Base-by-base conservation (phyloP, 306 rosid species). In the Cicer bijugum region DNA sequence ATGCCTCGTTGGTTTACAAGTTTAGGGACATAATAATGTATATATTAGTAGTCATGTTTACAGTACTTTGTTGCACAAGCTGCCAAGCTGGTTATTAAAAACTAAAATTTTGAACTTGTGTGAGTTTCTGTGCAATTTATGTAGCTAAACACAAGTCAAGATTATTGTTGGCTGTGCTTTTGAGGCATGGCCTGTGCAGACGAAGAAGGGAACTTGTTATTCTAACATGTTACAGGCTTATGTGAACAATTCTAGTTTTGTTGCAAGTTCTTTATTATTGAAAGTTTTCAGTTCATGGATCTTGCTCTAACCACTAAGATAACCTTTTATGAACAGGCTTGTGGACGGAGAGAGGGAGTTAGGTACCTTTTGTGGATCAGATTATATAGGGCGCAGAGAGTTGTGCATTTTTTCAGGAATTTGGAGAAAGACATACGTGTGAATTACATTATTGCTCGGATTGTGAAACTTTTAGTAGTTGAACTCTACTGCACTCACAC, bases 401-500 rank as follows among this genome's bases (percentile, higher is more conserved):
- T 89, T 12, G 62, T 20, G 0, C 80, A 20, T 9, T 91, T 88
- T 79, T 84, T 91, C 73, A 82, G 80, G 10, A 85, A 52, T 39
- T 5, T 91, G 69, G 99, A 94, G 87, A 94, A 94, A 89, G 97
- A 94, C 69, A 94, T 89, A 74, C 96, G 99, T 43, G 57, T 94
- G 35, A 94, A 89, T 66, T 94, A 94, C 67, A 80, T 86, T 79
- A 86, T 86, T 76, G 84, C 97, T 7, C 82, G 99, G 82, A 88
- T 91, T 81, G 48, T 84, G 37, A 94, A 94, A 83, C 96, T 94
- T 67, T 4, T 94, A 35, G 97, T 56, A 11, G 99, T 94, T 81
- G 99, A 94, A 73, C 92, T 94, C 78, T 94, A 91, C 75, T 94
- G 99, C 87, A 94, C 97, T 15, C 99, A 94, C 74, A 88, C 97